phyloP scores from a whole-genome alignment of 2,329 filamentous ascomycete species.

The Byssoonygena ceratinophila region DNA sequence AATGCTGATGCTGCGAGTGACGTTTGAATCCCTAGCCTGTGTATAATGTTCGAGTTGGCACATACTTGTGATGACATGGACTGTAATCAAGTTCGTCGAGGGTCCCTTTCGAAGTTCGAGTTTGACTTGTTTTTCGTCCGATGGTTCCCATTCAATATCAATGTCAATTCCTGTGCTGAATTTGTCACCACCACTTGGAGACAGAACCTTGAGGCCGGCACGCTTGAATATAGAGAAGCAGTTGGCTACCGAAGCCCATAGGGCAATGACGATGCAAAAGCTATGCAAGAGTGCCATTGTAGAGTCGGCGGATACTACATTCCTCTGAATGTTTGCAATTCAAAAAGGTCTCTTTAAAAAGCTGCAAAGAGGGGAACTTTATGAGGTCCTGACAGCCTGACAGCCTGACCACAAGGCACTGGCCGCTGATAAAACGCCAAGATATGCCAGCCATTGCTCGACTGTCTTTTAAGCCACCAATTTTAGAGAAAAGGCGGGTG shows the following conservation, averaged over 20 bases:
- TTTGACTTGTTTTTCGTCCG: conserved; percentile 5
- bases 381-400: no score
- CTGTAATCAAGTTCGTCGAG: conserved; percentile 10
- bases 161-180: conserved; percentile 13
- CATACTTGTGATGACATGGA: conserved; percentile 15
- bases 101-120: conserved; percentile 13
- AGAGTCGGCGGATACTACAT: not conserved
- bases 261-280: not conserved
- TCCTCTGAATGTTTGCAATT: not conserved
- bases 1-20: no score
- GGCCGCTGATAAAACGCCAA: not conserved
- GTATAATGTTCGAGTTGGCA: no score
- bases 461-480: not conserved
- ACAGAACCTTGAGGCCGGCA: conserved; percentile 8
- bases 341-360: not conserved
- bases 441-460: not conserved
- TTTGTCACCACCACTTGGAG: conserved; percentile 9
- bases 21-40: no score
- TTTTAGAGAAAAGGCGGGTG: no score
- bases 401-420: no score
- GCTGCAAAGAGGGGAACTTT: not conserved
- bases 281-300: not conserved
- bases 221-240: conserved; percentile 11
- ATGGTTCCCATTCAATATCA: conserved; percentile 13
- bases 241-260: not conserved